Evolutionary conservation across 2,329 filamentous ascomycete genomes (phyloP).

Genomic region (Cladorrhinum sp.): DNA sequence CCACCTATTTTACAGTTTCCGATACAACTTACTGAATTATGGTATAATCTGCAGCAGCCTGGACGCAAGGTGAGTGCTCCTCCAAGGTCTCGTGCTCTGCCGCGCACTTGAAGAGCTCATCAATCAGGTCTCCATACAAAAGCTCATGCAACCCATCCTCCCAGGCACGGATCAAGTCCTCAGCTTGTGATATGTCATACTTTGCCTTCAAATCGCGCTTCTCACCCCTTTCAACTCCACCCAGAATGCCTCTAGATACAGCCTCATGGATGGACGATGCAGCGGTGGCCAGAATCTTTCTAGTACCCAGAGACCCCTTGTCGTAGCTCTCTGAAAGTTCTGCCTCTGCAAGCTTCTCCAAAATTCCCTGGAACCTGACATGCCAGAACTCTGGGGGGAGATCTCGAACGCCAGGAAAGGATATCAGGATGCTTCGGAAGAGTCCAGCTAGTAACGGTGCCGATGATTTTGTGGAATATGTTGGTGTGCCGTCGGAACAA

Average conservation of each 20-base stretch:
- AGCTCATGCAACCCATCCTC: conserved; percentile 63
- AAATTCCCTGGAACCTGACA: conserved; percentile 56
- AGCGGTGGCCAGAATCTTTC: conserved; percentile 72
- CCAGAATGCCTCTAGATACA: conserved; percentile 62
- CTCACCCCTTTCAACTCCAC: conserved; percentile 47
- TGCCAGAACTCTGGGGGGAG: conserved; percentile 65
- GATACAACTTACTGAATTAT: conserved; percentile 62
- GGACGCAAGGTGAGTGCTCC: conserved; percentile 58
- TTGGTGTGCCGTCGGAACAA: conserved; percentile 17
- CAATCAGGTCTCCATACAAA: conserved; percentile 66
- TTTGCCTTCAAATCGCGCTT: conserved; percentile 30
- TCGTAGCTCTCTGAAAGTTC: conserved; percentile 80
- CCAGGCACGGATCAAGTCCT: conserved; percentile 63
- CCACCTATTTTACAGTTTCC: not conserved
- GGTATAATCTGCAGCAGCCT: conserved; percentile 63
- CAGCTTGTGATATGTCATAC: conserved; percentile 58
- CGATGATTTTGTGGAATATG: conserved; percentile 40
- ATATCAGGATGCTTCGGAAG: conserved; percentile 61
- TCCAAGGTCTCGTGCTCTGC: conserved; percentile 61
- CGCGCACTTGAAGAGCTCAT: conserved; percentile 61
- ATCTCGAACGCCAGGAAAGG: conserved; percentile 63
- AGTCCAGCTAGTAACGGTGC: conserved; percentile 68
- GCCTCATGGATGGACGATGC: conserved; percentile 68
- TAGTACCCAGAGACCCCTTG: conserved; percentile 69
- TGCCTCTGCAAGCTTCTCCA: conserved; percentile 61